Base-by-base conservation (phyloP, 805 yeast genomes). In the Naumovozyma dairenensis region DNA sequence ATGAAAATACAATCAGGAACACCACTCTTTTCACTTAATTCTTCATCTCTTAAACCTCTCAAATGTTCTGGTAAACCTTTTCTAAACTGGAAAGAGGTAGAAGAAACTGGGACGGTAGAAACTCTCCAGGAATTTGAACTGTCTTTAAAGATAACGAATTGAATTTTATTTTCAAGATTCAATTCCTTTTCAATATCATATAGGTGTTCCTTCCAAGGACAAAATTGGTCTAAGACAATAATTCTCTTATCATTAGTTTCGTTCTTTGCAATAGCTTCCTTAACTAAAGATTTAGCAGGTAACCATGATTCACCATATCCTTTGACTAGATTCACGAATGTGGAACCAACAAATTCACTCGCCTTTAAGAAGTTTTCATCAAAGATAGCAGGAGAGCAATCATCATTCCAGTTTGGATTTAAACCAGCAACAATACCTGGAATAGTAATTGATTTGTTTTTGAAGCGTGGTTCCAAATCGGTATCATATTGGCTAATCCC, bases 191-290 rank as follows among this genome's bases (percentile, higher is more conserved):
- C 96, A 38, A 83, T 65, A 14, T 66, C 64, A 55, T 74, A 84
- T 31, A 89, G 65, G 56, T 92, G 97, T 53, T 85, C 96, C 57
- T 86, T 87, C 98, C 98, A 92, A 30, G 95, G 94, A 34, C 84
- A 81, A 55, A 80, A 84, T 40, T 71, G 70, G n/a, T 72, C 75
- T 40, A 92, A 67, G 4, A 82, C 69, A 8, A 92, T 48, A 28
- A 89, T 77, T 42, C 78, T 73, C 26, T 96, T 96, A 16, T 80
- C 69, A 21, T 46, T 37, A 49, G 85, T 84, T 34, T 72, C 72
- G 17, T 73, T 59, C 6, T 49, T 35, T 3, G 63, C 63, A 45
- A 86, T 71, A 0, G 95, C 89, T n/a, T 65, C 59, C 42, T 68
- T 69, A 19, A 92, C 97, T 28, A 80, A 63, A 33, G 69, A 65